Conservation (phyloP, 306 rosid genomes). For the Fagus crenata region DNA sequence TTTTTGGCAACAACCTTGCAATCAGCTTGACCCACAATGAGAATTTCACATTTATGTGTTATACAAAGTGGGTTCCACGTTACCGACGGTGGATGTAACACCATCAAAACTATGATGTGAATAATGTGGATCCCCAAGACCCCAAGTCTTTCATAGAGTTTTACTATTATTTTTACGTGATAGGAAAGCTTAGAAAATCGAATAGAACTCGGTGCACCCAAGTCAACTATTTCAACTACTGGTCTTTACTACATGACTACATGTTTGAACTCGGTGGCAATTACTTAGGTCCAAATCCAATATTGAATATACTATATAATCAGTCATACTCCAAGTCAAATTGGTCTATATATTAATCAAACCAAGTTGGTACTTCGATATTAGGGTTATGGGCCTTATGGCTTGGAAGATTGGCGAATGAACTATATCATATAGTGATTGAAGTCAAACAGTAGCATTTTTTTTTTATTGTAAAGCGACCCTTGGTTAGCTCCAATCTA, state of each 20-base stretch:
- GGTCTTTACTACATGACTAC: neutral
- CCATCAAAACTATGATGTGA: no score
- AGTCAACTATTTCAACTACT: conserved; percentile 32
- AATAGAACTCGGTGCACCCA: neutral
- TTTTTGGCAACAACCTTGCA: no score
- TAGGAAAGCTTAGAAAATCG: neutral
- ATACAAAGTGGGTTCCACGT: neutral
- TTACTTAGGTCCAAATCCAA: no score
- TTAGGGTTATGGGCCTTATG: no score
- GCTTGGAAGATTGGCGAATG: no score
- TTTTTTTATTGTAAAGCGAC: neutral
- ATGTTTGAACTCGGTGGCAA: no score
- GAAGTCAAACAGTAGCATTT: neutral
- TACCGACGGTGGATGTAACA: neutral
- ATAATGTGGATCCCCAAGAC: conserved; percentile 18
- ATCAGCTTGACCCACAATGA: no score
- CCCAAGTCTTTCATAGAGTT: neutral
- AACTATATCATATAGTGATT: neutral
- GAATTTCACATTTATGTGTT: no score
- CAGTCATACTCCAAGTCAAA: no score
- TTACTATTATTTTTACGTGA: neutral
- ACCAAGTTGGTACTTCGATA: no score
- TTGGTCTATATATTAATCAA: no score
- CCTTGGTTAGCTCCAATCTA: neutral
- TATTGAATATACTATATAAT: no score